Base-by-base conservation (phyloP, 805 yeast species). In the Saturnispora dispora region DNA sequence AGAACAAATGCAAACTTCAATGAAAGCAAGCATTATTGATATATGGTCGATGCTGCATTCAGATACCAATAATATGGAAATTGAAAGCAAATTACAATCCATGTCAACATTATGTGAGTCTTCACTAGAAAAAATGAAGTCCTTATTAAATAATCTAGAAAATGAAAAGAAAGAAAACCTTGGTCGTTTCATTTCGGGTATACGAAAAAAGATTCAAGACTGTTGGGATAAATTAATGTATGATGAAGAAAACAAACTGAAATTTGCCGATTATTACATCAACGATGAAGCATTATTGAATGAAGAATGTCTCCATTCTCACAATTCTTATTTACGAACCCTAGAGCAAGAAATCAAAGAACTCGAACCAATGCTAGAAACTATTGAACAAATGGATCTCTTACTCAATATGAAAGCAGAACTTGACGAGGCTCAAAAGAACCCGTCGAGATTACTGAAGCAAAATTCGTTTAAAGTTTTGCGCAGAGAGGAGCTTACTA, bases 391-490 rank as follows among this genome's bases (percentile, higher is more conserved):
- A 44, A 74, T 86, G 55, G 70, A 77, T 43, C 75, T 72, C 2
- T 65, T 89, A 25, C 64, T 81, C 40, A 66, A 71, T 13, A 95
- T 88, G 56, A 85, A 84, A 54, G 56, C 63, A 1, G 77, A 77
- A 45, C 73, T 93, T 37, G 83, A 75, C 36, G 84, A 80, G 54
- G 80, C 93, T 4, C 76, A 85, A 2, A 83, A 80, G 59, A 93
- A 91, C 63, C 82, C 97, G 0, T 81, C 91, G 0, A 75, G 98
- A 55, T 72, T 90, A 42, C 65, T 85, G 45, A 79, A 84, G 55
- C 79, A 86, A 60, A 82, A 85, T 58, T 83, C 89, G 2, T 90
- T 91, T 56, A 83, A 82, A 54, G 83, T 90, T 23, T 69, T 91
- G 53, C 72, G 85, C 52, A 77, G 83, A 52, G 99, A 91, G 63